Percentiles rank a stretch among this genome's conserved stretches.
phyloP scores from a whole-genome alignment of 2,329 filamentous ascomycete genomes.

The Botrytis pseudocinerea region DNA sequence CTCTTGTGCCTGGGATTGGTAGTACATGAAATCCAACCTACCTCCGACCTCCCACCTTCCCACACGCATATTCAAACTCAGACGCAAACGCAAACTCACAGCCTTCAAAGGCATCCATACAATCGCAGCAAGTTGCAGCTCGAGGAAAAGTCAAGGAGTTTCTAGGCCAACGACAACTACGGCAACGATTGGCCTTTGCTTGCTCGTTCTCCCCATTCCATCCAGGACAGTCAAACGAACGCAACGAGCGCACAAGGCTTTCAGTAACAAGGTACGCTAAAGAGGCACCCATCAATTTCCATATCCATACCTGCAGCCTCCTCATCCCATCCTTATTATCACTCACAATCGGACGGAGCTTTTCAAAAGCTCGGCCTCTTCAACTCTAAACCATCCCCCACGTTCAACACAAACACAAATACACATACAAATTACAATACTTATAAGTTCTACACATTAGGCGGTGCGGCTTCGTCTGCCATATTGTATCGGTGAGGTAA shows the following conservation, averaged over 20 bases:
- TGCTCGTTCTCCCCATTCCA: neutral
- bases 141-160: neutral
- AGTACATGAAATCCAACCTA: neutral
- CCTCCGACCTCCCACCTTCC: neutral
- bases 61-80: neutral
- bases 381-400: constrained; percentile 17
- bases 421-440: neutral
- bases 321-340: constrained; percentile 7
- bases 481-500: constrained; percentile 26
- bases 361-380: constrained; percentile 20
- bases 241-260: constrained; percentile 12
- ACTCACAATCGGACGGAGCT: constrained; percentile 21
- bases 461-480: constrained; percentile 35
- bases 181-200: neutral
- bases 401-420: constrained; percentile 15
- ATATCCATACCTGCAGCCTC: constrained; percentile 19
- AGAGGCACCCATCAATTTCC: neutral
- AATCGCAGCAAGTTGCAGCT: neutral
- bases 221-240: neutral
- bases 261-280: constrained; percentile 1
- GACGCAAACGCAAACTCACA: no score
- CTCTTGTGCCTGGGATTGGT: neutral
- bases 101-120: neutral
- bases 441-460: constrained; percentile 20
- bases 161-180: neutral